phyloP scores from a whole-genome alignment of 192 early-diverging fungal species.

The Dissophora globulifera region DNA sequence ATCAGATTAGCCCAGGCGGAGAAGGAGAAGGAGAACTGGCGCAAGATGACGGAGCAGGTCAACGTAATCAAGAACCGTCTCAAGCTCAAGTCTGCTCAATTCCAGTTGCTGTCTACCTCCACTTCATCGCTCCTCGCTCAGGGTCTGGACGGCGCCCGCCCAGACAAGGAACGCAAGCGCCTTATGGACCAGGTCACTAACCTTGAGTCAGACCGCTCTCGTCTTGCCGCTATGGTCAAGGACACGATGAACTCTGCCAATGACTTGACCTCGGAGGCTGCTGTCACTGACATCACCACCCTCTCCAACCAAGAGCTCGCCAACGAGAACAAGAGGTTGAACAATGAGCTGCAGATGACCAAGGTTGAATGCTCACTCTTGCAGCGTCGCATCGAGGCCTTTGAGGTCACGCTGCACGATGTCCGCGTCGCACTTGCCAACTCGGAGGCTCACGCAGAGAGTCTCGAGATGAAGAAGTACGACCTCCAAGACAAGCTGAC shows the following conservation, averaged over 20 bases:
- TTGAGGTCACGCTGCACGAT: conserved; percentile 46
- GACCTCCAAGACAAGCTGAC: conserved; percentile 44
- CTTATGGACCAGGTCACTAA: conserved; percentile 33
- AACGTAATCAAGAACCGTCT: conserved; percentile 35
- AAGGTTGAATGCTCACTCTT: conserved; percentile 27
- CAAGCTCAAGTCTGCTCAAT: conserved; percentile 28
- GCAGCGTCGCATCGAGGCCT: conserved; percentile 45
- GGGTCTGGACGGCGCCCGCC: conserved; percentile 17
- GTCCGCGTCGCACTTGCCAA: conserved; percentile 43
- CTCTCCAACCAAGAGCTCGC: conserved; percentile 27
- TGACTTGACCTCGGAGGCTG: neutral
- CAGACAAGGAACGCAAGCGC: conserved; percentile 34
- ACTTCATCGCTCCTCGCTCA: conserved; percentile 21
- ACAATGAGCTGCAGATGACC: conserved; percentile 33
- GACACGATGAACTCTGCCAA: conserved; percentile 21
- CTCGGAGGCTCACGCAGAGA: conserved; percentile 36
- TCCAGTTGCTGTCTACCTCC: conserved; percentile 37
- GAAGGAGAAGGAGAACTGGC: conserved; percentile 33
- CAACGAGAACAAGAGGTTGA: conserved; percentile 25
- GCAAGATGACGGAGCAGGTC: conserved; percentile 13
- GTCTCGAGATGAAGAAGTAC: conserved; percentile 48
- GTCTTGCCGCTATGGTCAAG: conserved; percentile 44
- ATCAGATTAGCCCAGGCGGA: conserved; percentile 19
- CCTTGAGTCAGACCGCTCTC: conserved; percentile 39
- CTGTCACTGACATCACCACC: conserved; percentile 3